A percentile compares a stretch with the other conserved stretches of the same genome.
Evolutionary conservation across 1,284 basidiomycete species (phyloP).

Genomic region (Irpex sp.): DNA sequence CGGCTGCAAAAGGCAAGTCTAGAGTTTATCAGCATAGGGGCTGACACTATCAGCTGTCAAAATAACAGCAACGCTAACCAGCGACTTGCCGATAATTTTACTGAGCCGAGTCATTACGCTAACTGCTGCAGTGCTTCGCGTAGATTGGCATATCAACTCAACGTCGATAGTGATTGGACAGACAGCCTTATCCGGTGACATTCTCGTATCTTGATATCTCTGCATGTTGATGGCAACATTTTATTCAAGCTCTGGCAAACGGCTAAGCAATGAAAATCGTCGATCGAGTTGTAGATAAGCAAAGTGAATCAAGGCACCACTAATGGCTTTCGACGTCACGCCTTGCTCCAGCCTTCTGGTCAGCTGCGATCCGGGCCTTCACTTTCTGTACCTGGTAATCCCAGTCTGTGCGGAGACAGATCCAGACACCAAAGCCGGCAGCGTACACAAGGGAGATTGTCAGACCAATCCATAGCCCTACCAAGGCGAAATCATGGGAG

Average conservation of each 20-base stretch:
- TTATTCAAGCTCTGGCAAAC: neutral
- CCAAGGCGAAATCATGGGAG: conserved; percentile 42
- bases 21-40: neutral
- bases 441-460: conserved; percentile 57
- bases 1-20: neutral
- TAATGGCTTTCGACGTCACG: conserved; percentile 11
- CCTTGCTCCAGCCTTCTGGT: conserved; percentile 14
- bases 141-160: neutral
- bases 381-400: conserved; percentile 58
- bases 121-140: too few species aligned
- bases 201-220: neutral
- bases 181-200: neutral
- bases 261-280: neutral
- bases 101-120: too few species aligned
- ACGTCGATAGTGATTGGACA: neutral
- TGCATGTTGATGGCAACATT: neutral
- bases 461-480: conserved; percentile 67
- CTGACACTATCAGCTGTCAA: neutral
- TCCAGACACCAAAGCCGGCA: conserved; percentile 42
- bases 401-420: conserved; percentile 63
- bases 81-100: too few species aligned
- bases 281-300: neutral
- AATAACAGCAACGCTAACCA: neutral
- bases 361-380: conserved; percentile 39
- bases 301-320: neutral